Evolutionary conservation across 768 basidiomycete species (phyloP), one percentile per base, ranked within the genome.

Genomic region (Lentinula detonsa): DNA sequence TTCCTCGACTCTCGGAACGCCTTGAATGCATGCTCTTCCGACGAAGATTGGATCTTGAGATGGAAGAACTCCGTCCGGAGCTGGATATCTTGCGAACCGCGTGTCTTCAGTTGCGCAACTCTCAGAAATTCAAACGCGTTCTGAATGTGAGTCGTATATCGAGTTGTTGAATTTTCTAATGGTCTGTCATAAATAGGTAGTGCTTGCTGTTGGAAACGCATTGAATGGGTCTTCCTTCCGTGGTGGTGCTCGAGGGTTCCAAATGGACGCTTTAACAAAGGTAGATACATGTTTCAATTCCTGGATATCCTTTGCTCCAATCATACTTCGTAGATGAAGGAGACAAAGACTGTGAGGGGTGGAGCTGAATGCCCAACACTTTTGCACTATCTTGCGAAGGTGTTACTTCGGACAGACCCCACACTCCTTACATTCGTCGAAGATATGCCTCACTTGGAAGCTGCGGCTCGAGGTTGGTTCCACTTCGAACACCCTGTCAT

Each of bases 351-450:
- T 0, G 84, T 82, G 0, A 87, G 83, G 60, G 83, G 82, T 0
- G 82, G 83, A 0, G 53, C 83, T 0, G 84, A 84, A 6, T 95
- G 92, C 65, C 93, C 94, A 0, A 96, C 93, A 0, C 75, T 98
- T n/a, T 78, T 97, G 11, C 95, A 96, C 70, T 96, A 93, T 69
- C 71, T 96, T n/a, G 92, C 91, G 11, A 81, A 83, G 51, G 80
- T 90, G 5, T 77, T 96, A 15, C 66, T 90, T 60, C 81, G 86
- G 34, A 80, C 80, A 5, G 86, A 95, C 67, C 81, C 88, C 0
- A 74, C 78, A 0, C 70, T 92, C 11, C 74, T 89, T 4, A 78
- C 78, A 16, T 95, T 95, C 71, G 81, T 91, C 4, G 87, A 92
- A 28, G 94, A 95, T 11, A 73, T 92, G 66, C 87, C 91, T 1